Percentiles rank a stretch among this genome's conserved stretches.
Evolutionary conservation across 2,329 filamentous ascomycete species (phyloP).

Genomic region (Dothistroma pini): DNA sequence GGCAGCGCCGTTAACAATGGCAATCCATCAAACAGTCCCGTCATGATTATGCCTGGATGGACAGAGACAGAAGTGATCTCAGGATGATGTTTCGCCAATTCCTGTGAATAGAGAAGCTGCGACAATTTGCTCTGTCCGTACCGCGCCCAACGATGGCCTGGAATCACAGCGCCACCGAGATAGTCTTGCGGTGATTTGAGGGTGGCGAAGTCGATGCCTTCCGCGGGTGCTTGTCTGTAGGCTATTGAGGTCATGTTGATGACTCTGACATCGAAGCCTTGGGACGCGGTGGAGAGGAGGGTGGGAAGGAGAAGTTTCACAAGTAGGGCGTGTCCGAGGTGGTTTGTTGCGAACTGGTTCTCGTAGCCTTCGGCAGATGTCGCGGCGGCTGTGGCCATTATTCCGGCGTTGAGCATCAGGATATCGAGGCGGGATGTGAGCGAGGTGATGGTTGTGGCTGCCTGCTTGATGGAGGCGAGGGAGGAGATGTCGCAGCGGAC

Average conservation of each 20-base stretch:
- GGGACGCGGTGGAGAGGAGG: slow-evolving; percentile 20
- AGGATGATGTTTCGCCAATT: slow-evolving; percentile 41
- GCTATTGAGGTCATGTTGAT: slow-evolving; percentile 28
- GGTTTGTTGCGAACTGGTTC: slow-evolving; percentile 32
- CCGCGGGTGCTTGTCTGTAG: slow-evolving; percentile 13
- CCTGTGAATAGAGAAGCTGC: slow-evolving; percentile 43
- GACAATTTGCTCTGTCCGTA: slow-evolving; percentile 50
- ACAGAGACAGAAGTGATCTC: slow-evolving; percentile 37
- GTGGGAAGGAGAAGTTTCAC: slow-evolving; percentile 26
- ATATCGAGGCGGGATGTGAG: slow-evolving; percentile 27
- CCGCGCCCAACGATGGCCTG: slow-evolving; percentile 33
- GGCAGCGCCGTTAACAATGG: slow-evolving; percentile 16
- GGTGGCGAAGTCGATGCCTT: slow-evolving; percentile 23
- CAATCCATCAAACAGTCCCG: slow-evolving; percentile 33
- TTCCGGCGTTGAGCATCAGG: slow-evolving; percentile 32
- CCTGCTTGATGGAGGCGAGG: slow-evolving; percentile 18
- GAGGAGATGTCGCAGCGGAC: slow-evolving; percentile 26
- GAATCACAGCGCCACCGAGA: slow-evolving; percentile 6
- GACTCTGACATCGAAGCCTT: slow-evolving; percentile 25
- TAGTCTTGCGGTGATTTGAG: slow-evolving; percentile 23
- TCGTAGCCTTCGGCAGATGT: slow-evolving; percentile 29
- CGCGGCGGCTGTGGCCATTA: slow-evolving; percentile 22
- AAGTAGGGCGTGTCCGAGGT: slow-evolving; percentile 33
- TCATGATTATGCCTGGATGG: slow-evolving; percentile 43
- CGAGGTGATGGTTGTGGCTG: slow-evolving; percentile 14